Evolutionary conservation across 495 filamentous ascomycete genomes (phyloP).

Genomic region (Xylaria scruposa): DNA sequence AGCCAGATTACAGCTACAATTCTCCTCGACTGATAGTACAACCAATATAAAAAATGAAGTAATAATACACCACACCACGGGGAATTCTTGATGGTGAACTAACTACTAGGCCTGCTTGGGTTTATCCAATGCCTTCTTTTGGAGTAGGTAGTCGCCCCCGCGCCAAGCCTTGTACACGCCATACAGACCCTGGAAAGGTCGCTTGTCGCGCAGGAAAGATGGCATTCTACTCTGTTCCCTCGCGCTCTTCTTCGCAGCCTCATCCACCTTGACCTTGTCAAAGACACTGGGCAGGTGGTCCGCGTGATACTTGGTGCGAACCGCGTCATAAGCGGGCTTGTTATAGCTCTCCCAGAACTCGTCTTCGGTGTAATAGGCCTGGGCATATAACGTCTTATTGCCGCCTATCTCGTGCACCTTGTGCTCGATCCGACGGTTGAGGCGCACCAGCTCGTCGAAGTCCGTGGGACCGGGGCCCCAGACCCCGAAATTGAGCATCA

Average conservation of each 20-base stretch:
- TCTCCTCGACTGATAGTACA: background rate
- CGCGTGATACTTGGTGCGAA: slow-evolving; percentile 56
- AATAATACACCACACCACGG: background rate
- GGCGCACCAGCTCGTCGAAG: slow-evolving; percentile 44
- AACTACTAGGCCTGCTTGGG: background rate
- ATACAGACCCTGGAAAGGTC: slow-evolving; percentile 41
- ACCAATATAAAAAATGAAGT: background rate
- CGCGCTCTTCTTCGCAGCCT: slow-evolving; percentile 35
- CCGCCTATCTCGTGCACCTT: slow-evolving; percentile 66
- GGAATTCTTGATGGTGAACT: background rate
- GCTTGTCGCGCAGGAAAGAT: slow-evolving; percentile 23
- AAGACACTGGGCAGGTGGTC: slow-evolving; percentile 56
- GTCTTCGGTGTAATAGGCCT: slow-evolving; percentile 60
- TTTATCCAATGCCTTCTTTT: slow-evolving; percentile 20
- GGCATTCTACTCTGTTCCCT: slow-evolving; percentile 37
- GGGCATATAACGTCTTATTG: slow-evolving; percentile 60
- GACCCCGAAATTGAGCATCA: slow-evolving; percentile 56
- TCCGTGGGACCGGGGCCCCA: slow-evolving; percentile 49
- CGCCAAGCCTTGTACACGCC: slow-evolving; percentile 44
- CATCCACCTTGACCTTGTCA: slow-evolving; percentile 59
- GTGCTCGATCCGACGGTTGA: slow-evolving; percentile 66
- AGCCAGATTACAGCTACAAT: background rate
- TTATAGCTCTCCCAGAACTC: slow-evolving; percentile 63
- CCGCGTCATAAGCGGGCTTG: slow-evolving; percentile 52
- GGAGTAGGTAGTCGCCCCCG: slow-evolving; percentile 39